Evolutionary conservation across 2,329 filamentous ascomycete genomes (phyloP).

Genomic region (Alternaria ethzedia): DNA sequence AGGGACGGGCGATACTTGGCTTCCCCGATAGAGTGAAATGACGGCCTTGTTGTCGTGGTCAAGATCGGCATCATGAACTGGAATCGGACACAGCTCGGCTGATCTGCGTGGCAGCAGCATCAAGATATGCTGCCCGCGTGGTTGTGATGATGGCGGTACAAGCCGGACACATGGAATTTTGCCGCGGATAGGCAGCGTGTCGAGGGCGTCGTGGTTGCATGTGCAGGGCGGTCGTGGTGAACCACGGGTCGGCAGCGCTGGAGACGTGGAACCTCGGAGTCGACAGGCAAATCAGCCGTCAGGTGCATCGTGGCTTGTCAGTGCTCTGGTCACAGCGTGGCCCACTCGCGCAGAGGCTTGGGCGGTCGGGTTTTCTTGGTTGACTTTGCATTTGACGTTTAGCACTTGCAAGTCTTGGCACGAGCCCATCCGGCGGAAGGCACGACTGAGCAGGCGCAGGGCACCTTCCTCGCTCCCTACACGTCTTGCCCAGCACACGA

Average conservation of each 20-base stretch:
- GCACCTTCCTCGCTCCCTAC: constrained; percentile 22
- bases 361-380: constrained; percentile 4
- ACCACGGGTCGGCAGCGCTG: not conserved
- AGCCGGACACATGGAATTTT: constrained; percentile 4
- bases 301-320: not conserved
- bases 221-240: not conserved
- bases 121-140: constrained; percentile 1
- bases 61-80: constrained; percentile 7
- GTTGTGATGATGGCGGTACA: not conserved
- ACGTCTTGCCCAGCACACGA: constrained; percentile 26
- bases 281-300: not conserved
- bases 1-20: not conserved
- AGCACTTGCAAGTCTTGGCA: constrained; percentile 13
- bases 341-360: constrained; percentile 1
- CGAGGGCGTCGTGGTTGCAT: not conserved
- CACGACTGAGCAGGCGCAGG: constrained; percentile 11
- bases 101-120: constrained; percentile 8
- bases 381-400: constrained; percentile 17
- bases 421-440: constrained; percentile 14
- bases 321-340: not conserved
- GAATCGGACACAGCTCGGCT: constrained; percentile 13
- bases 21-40: not conserved
- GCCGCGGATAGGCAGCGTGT: not conserved
- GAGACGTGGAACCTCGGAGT: not conserved
- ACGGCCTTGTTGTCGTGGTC: constrained; percentile 1